Conservation (phyloP, 2,329 filamentous ascomycete genomes). For the Dendryphion nanum region DNA sequence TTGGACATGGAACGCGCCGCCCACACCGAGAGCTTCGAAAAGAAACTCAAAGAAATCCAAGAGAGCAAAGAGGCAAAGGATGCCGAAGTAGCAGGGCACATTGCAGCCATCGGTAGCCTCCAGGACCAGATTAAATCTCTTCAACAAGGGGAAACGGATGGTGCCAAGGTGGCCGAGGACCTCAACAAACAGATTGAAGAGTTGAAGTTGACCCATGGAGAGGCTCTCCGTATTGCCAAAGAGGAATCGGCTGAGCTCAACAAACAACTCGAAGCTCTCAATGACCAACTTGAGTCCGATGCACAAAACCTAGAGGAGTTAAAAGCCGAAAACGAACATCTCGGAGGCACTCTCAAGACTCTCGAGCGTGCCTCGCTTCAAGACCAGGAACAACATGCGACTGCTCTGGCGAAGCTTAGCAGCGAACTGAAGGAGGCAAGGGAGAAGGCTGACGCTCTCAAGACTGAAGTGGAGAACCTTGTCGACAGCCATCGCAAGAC, state of each 20-base stretch:
- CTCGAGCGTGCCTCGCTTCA: conserved; percentile 30
- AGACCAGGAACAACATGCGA: conserved; percentile 23
- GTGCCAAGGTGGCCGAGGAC: conserved; percentile 27
- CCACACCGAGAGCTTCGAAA: conserved; percentile 22
- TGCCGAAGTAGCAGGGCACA: conserved; percentile 26
- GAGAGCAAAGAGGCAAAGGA: conserved; percentile 24
- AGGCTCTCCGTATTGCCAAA: conserved; percentile 27
- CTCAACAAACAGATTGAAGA: conserved; percentile 32
- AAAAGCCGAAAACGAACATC: conserved; percentile 26
- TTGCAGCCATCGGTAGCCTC: conserved; percentile 31
- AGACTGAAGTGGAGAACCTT: conserved; percentile 26
- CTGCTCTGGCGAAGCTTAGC: conserved; percentile 20
- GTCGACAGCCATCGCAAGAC: conserved; percentile 28
- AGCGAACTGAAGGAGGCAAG: conserved; percentile 25
- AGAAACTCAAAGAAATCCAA: conserved; percentile 29
- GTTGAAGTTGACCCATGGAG: conserved; percentile 28
- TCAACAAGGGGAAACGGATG: conserved; percentile 35
- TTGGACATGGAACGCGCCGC: conserved; percentile 30
- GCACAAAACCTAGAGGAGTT: conserved; percentile 24
- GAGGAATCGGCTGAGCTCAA: conserved; percentile 32
- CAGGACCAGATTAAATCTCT: conserved; percentile 32
- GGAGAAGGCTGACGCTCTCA: conserved; percentile 22
- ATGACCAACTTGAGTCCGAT: conserved; percentile 32
- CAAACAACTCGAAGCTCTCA: conserved; percentile 34
- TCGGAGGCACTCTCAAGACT: conserved; percentile 32